A percentile compares a stretch with the other conserved stretches of the same genome.
phyloP scores from a whole-genome alignment of 176 grass and related monocot species.

The Zoysia japonica region DNA sequence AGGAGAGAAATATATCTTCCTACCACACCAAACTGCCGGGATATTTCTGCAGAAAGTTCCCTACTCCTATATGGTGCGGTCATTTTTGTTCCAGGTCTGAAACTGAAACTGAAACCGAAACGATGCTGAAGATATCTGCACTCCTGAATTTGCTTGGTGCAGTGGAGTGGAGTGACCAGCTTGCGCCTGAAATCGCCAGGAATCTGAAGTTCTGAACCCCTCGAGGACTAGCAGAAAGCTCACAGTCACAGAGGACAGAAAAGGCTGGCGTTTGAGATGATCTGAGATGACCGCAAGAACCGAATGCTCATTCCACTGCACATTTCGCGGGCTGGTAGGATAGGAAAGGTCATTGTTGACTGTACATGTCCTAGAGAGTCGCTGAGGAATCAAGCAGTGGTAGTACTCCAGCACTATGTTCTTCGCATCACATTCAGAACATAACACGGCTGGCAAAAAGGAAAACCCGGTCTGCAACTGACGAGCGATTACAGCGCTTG shows the following conservation, averaged over 20 bases:
- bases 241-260: constrained; percentile 11
- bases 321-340: background rate
- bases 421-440: no score
- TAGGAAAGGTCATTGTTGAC: background rate
- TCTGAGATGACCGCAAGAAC: constrained; percentile 45
- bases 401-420: no score
- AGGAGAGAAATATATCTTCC: background rate
- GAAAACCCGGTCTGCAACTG: no score
- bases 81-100: background rate
- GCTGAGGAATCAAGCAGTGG: no score
- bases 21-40: background rate
- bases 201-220: constrained; percentile 20
- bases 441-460: no score
- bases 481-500: no score
- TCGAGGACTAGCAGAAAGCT: background rate
- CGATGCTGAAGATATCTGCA: constrained; percentile 15
- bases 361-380: no score
- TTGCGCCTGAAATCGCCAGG: constrained; percentile 23
- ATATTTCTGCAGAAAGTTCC: background rate
- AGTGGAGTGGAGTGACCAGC: background rate
- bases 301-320: constrained; percentile 31
- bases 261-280: constrained; percentile 19
- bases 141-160: constrained; percentile 7
- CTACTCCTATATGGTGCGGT: background rate
- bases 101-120: constrained; percentile 11